A percentile compares a stretch with the other conserved stretches of the same genome.
phyloP scores from a whole-genome alignment of 2,329 filamentous ascomycete species.

The Venturia pyrina region DNA sequence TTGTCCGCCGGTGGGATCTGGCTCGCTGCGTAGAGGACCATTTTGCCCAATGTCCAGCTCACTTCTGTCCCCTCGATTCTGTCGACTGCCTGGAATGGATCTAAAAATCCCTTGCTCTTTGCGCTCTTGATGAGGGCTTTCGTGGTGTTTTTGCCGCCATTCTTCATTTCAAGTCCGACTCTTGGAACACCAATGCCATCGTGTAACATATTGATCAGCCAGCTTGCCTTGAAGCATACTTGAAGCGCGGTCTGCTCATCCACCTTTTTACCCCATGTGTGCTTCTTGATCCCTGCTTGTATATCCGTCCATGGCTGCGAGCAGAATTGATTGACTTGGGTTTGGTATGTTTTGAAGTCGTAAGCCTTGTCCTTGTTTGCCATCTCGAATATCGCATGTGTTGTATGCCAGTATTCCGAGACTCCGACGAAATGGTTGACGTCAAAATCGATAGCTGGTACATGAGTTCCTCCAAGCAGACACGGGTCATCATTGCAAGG shows the following conservation, averaged over 20 bases:
- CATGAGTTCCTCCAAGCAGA: constrained; percentile 81
- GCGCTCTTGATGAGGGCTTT: constrained; percentile 40
- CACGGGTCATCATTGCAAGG: constrained; percentile 77
- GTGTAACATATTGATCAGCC: constrained; percentile 94
- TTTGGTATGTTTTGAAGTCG: constrained; percentile 82
- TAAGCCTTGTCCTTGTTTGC: constrained; percentile 71
- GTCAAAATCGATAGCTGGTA: constrained; percentile 91
- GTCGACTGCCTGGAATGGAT: constrained; percentile 86
- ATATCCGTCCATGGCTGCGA: constrained; percentile 73
- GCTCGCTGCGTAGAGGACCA: constrained; percentile 87
- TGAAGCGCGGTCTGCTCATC: constrained; percentile 65
- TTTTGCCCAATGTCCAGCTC: constrained; percentile 95
- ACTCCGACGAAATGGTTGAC: constrained; percentile 97
- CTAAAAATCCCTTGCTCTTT: constrained; percentile 65
- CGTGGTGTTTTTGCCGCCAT: constrained; percentile 55
- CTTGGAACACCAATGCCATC: constrained; percentile 91
- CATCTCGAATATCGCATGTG: constrained; percentile 81
- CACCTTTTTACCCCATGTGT: constrained; percentile 68
- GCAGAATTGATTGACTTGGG: constrained; percentile 76
- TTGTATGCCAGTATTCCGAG: constrained; percentile 98
- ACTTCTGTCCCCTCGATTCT: constrained; percentile 88
- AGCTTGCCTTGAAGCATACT: constrained; percentile 95
- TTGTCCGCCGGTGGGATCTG: constrained; percentile 61
- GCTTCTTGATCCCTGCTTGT: constrained; percentile 49
- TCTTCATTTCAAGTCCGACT: constrained; percentile 61